Evolutionary conservation across 306 rosid genomes (phyloP).

Genomic region (Trifolium subterraneum): DNA sequence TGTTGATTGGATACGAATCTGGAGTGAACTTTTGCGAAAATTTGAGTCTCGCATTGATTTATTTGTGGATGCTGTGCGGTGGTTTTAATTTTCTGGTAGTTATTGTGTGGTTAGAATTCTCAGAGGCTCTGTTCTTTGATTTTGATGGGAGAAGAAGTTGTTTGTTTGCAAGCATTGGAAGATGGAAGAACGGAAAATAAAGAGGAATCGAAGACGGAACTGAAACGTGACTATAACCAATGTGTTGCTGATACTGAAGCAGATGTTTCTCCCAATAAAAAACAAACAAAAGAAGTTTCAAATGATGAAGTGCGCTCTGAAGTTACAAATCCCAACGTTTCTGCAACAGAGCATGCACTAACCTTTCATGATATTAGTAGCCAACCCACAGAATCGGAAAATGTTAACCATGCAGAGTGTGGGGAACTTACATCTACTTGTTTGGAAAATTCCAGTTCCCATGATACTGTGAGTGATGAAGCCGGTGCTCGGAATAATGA

Average conservation of each 20-base stretch:
- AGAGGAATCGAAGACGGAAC: conserved; percentile 51
- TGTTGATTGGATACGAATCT: conserved; percentile 28
- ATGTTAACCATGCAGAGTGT: conserved; percentile 60
- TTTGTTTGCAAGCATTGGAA: conserved; percentile 51
- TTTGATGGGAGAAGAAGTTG: conserved; percentile 85
- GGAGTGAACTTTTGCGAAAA: conserved; percentile 29
- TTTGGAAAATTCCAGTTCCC: conserved; percentile 69
- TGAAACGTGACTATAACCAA: conserved; percentile 69
- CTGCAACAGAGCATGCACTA: conserved; percentile 62
- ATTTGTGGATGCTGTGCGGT: conserved; percentile 59
- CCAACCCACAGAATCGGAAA: conserved; percentile 58
- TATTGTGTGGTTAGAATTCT: conserved; percentile 37
- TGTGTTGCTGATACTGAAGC: conserved; percentile 56
- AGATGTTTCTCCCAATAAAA: conserved; percentile 60
- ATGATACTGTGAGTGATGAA: conserved; percentile 62
- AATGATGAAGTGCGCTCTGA: conserved; percentile 88
- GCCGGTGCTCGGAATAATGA: conserved; percentile 47
- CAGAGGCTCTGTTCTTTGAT: conserved; percentile 51
- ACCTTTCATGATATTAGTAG: conserved; percentile 80
- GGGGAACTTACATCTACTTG: conserved; percentile 78
- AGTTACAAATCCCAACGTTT: conserved; percentile 74
- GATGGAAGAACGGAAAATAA: conserved; percentile 56
- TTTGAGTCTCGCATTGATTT: conserved; percentile 18
- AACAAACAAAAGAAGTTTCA: conserved; percentile 76
- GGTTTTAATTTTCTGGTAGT: conserved; percentile 39